Evolutionary conservation across 257 asterid species (phyloP), one percentile per base, ranked within the genome.

Genomic region (Gentiana straminea): DNA sequence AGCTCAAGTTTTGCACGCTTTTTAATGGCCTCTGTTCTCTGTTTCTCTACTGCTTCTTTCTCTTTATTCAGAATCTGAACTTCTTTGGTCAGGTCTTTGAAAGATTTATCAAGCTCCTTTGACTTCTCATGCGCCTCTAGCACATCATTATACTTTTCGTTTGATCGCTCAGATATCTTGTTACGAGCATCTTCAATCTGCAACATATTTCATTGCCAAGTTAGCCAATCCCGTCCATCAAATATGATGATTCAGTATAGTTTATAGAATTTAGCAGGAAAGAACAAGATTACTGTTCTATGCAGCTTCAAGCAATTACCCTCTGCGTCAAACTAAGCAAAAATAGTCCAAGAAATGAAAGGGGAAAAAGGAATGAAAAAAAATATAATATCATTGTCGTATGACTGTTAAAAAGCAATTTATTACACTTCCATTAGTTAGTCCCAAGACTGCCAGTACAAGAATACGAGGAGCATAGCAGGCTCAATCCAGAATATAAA

Each of bases 1-100:
- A 84, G 95, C 70, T 91, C 97, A 61, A 91, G 84, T 68, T 87
- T 81, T 43, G 98, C 92, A 62, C 92, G 95, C 71, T 79, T 85
- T 73, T 79, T 80, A 44, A 91, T 81, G 61, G 94, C 97, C 69
- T 78, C 97, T 41, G 79, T 81, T 63, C 78, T 79, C 64, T 84
- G 95, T 75, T 91, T 91, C 77, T 84, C 97, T 48, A 81, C 70
- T 54, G 86, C 82, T 65, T 84, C 98, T 74, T 83, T 91, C 74
- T 91, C 97, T 68, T 84, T 84, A 73, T 66, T 79, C 62, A 84
- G 73, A 68, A 78, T 87, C 76, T 87, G 95, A 68, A 69, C 71
- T 77, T 83, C 98, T 77, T 87, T 91, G 4, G 69, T 67, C 59
- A 87, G 75, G 69, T 91, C 97, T 75, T 87, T 87, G 51, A 76